Conservation (phyloP, 805 yeast genomes). For the Candida bentonensis region DNA sequence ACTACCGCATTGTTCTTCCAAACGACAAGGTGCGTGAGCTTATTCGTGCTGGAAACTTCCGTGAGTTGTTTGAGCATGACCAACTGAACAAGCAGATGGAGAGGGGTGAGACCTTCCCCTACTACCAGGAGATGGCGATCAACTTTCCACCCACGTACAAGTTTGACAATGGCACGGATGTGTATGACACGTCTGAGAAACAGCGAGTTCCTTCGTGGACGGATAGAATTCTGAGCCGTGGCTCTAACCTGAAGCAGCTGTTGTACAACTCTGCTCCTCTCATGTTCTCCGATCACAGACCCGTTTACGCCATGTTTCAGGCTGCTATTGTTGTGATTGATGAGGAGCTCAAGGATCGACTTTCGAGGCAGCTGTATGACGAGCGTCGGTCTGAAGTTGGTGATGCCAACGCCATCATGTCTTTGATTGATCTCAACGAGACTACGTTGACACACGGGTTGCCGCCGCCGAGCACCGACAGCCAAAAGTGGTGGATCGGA, state of each 20-base stretch:
- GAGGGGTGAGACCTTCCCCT: conserved; percentile 55
- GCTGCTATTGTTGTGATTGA: conserved; percentile 58
- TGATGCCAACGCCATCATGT: conserved; percentile 18
- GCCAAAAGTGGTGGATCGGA: conserved; percentile 83
- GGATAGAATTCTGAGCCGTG: conserved; percentile 65
- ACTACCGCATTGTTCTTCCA: conserved; percentile 58
- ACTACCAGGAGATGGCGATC: conserved; percentile 63
- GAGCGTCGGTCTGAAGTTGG: conserved; percentile 33
- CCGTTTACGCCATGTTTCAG: conserved; percentile 70
- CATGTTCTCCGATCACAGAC: conserved; percentile 80
- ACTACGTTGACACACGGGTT: conserved; percentile 27
- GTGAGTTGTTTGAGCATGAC: conserved; percentile 46
- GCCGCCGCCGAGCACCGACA: conserved; percentile 84
- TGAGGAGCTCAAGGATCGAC: conserved; percentile 38
- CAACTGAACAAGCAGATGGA: conserved; percentile 69
- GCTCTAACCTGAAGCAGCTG: conserved; percentile 42
- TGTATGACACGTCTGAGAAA: conserved; percentile 82
- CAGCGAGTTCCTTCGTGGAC: conserved; percentile 95
- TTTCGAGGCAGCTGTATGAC: conserved; percentile 47
- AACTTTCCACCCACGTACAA: conserved; percentile 84
- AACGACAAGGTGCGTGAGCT: conserved; percentile 61
- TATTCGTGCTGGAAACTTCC: conserved; percentile 30
- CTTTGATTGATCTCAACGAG: conserved; percentile 15
- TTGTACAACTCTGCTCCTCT: conserved; percentile 53
- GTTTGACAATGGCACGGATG: conserved; percentile 69